Base-by-base conservation (phyloP, 345 rosid genomes). In the Tarenaya hassleriana region DNA sequence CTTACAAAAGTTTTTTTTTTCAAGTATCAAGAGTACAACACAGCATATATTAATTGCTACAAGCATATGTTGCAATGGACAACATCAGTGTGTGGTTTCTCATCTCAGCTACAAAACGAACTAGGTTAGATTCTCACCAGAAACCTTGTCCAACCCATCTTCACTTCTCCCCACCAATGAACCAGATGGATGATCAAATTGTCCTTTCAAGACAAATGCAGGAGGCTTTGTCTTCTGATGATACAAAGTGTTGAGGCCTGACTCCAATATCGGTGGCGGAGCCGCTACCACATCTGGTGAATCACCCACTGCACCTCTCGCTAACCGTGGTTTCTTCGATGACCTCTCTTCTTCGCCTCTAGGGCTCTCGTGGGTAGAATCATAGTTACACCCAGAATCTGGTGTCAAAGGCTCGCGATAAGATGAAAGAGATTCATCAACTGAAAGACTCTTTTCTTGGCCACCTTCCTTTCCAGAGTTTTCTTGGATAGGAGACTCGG, bases 331-430 rank as follows among this genome's bases (percentile, higher is more conserved):
- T 78, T 74, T 91, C 85, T 91, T 91, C 27, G 52, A 58, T 34
- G 78, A 63, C 54, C 87, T 77, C 65, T 84, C 85, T 0, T 72
- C n/a, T n/a, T n/a, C n/a, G n/a, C n/a, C 74, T 61, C 68, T 73
- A 15, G 77, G 82, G 72, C 86, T 75, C 56, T 75, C 79, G 16
- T 52, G 62, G 11, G 86, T 83, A 37, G 92, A 77, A 42, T 78
- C 77, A 41, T 48, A 55, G 58, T 74, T 73, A 69, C 87, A 75
- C 39, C 74, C 85, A 0, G 96, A 88, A 75, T 92, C 95, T 7
- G 96, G 98, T 33, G 98, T 92, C 56, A 64, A 62, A 29, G 98
- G 88, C 55, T 92, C 95, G 11, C 78, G 80, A 57, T 70, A 86
- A 45, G 98, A 83, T 19, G 96, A 82, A 55, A 79, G 77, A 5